Conservation (phyloP, 176 grass and related monocot species). For the Bolboschoenus planiculmis region DNA sequence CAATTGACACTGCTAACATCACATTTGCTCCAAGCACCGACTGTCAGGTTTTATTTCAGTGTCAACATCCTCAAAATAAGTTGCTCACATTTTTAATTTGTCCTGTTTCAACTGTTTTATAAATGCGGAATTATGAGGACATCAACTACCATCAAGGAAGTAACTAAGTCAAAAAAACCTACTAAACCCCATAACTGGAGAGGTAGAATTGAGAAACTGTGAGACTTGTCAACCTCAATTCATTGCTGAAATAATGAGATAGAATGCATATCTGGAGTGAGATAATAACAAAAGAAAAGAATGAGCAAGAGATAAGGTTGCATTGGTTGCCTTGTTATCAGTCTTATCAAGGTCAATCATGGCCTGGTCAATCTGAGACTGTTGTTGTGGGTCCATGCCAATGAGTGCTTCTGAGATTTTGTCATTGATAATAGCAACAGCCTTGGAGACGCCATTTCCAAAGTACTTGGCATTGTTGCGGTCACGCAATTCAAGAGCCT, state of each 20-base stretch:
- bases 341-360: constrained; percentile 98
- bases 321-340: constrained; percentile 55
- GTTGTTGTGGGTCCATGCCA: constrained; percentile 92
- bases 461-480: constrained; percentile 64
- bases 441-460: constrained; percentile 59
- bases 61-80: background rate
- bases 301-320: background rate
- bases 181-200: background rate
- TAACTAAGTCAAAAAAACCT: background rate
- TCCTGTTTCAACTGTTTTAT: background rate
- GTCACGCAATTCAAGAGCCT: constrained; percentile 48
- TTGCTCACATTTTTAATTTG: background rate
- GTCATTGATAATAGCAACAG: constrained; percentile 70
- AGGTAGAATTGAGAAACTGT: background rate
- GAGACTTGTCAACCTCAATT: background rate
- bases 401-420: constrained; percentile 93
- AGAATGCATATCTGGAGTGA: constrained; percentile 19
- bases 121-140: background rate
- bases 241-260: background rate
- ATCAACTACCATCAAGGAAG: background rate
- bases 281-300: background rate
- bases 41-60: constrained; percentile 31
- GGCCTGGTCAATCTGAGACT: constrained; percentile 94
- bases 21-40: constrained; percentile 75
- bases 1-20: constrained; percentile 93